Percentiles rank a stretch among this genome's conserved stretches.
phyloP scores from a whole-genome alignment of 2,329 filamentous ascomycete genomes.

The Orbilia quercus region DNA sequence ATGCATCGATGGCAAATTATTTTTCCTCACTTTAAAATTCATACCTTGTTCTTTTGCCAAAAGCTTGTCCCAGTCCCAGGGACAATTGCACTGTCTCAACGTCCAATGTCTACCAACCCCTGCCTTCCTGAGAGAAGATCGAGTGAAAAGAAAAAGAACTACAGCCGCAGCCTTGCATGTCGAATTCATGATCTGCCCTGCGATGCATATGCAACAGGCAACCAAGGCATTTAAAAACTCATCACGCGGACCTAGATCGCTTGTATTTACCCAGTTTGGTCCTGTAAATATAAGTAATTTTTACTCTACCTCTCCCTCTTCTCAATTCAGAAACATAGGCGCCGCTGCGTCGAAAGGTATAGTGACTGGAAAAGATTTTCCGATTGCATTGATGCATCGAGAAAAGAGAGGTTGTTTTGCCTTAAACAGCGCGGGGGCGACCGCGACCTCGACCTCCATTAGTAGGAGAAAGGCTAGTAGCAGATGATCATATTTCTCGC shows the following conservation, averaged over 20 bases:
- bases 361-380: constrained; percentile 31
- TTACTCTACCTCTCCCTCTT: no score
- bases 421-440: constrained; percentile 17
- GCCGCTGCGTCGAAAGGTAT: not conserved
- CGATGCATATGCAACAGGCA: constrained; percentile 12
- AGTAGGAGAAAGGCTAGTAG: constrained; percentile 1
- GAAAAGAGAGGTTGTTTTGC: constrained; percentile 35
- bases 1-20: no score
- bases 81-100: no score
- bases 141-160: constrained; percentile 5
- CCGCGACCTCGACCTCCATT: constrained; percentile 9
- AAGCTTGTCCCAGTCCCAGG: no score
- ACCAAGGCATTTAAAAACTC: constrained; percentile 10
- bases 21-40: not conserved
- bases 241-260: constrained; percentile 47
- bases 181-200: constrained; percentile 5
- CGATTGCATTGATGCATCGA: constrained; percentile 37
- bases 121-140: not conserved
- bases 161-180: constrained; percentile 17
- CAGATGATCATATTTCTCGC: constrained; percentile 37
- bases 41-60: not conserved
- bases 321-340: not conserved
- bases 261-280: constrained; percentile 26
- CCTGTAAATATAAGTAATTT: not conserved
- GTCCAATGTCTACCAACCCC: no score